Evolutionary conservation across 2,329 filamentous ascomycete species (phyloP).

Genomic region (Acephala macrosclerotiorum): DNA sequence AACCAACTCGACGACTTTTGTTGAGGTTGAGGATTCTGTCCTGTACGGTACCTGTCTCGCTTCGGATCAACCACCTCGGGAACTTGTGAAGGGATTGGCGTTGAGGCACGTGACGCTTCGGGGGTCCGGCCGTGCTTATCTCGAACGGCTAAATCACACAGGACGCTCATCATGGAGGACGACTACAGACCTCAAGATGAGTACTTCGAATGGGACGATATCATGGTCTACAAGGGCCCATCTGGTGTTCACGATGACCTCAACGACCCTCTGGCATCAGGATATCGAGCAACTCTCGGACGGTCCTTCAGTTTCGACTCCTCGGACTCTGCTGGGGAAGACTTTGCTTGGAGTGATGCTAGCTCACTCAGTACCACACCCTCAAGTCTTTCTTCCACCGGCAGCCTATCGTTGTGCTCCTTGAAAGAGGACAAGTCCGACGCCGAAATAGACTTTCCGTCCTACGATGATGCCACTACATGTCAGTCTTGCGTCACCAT

Average conservation of each 20-base stretch:
- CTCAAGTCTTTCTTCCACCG: constrained; percentile 1
- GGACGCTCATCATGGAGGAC: neutral
- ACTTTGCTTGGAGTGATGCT: constrained; percentile 11
- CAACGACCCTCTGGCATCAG: neutral
- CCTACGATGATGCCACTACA: constrained; percentile 14
- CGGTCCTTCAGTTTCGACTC: neutral
- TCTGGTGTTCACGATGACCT: neutral
- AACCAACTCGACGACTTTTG: neutral
- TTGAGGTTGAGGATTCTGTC: neutral
- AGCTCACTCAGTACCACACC: neutral
- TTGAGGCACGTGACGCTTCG: neutral
- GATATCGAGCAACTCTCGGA: neutral
- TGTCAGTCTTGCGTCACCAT: neutral
- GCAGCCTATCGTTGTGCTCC: constrained; percentile 8
- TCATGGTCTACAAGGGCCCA: constrained; percentile 11
- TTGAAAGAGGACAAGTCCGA: constrained; percentile 9
- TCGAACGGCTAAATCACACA: neutral
- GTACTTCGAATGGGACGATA: constrained; percentile 13
- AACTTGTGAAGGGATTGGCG: neutral
- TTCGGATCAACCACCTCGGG: neutral
- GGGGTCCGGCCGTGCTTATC: neutral
- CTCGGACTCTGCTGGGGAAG: neutral
- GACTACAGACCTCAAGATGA: constrained; percentile 11
- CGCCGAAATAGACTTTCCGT: constrained; percentile 19
- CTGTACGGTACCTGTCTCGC: neutral